Base-by-base conservation (phyloP, 2,329 filamentous ascomycete genomes). In the Sclerotinia sclerotiorum region DNA sequence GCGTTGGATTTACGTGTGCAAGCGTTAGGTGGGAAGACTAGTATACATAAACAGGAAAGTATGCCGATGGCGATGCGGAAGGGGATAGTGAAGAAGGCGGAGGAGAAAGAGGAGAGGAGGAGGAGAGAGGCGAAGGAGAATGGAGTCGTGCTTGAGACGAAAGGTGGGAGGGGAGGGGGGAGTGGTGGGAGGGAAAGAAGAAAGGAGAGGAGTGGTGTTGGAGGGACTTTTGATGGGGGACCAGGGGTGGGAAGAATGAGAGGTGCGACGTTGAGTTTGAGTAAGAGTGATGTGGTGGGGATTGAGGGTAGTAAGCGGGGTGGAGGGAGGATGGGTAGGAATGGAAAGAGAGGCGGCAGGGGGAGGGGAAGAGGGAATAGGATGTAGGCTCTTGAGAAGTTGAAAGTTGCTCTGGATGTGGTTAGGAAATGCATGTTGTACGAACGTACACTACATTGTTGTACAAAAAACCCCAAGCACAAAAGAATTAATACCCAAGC, bases 21-120 rank as follows among this genome's bases (percentile, higher is more conserved):
- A 77, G 85, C 90, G 15, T 84, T 97, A 3, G 94, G 93, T 10
- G 88, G 90, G n/a, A 93, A 91, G 75, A 79, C 81, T 8, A 93
- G 90, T 27, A 84, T 96, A 58, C 89, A 90, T 73, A 84, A 84
- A 68, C 94, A 97, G 80, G 85, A 89, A 69, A 94, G 90, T 74
- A 97, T 98, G 93, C 94, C 95, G 24, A 91, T 97, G 84, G 81
- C 88, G 54, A 90, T 94, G 77, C 87, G 93, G 69, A 93, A 91
- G 80, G 94, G 94, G n/a, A 97, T 98, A 70, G 81, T 82, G 21
- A 84, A 85, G 1, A 92, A 93, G 65, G 86, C 86, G 29, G 82
- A 78, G 1, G 79, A 82, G 39, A 87, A 86, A 69, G 94, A 97
- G 78, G 81, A 85, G 17, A 90, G 85, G 81, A 82, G 94, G 64